Percentiles rank a stretch among this genome's conserved stretches.
phyloP scores from a whole-genome alignment of 345 rosid species.

The Moricandia arvensis region DNA sequence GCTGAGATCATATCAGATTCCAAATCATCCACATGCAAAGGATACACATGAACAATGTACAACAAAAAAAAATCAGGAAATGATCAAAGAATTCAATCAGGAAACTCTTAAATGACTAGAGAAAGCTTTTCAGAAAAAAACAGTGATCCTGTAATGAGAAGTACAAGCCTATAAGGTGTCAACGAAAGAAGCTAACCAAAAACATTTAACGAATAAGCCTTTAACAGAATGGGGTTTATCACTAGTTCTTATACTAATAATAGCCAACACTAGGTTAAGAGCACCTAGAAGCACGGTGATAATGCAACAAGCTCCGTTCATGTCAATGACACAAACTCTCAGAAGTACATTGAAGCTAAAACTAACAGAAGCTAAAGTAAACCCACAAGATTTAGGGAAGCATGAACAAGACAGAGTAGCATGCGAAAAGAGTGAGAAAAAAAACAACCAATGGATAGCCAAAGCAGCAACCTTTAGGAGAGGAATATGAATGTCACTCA shows the following conservation, averaged over 20 bases:
- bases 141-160: not conserved
- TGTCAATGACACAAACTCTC: slow-evolving; percentile 20
- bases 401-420: not conserved
- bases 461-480: slow-evolving; percentile 80
- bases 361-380: not conserved
- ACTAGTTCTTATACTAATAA: not conserved
- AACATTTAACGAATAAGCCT: not conserved
- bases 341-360: slow-evolving; percentile 1
- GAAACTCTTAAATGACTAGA: not conserved
- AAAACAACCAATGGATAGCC: slow-evolving; percentile 3
- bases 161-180: not conserved
- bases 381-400: not conserved
- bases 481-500: slow-evolving; percentile 92
- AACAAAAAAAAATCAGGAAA: not conserved
- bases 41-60: not conserved
- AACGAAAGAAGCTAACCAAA: not conserved
- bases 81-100: slow-evolving; percentile 1
- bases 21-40: slow-evolving; percentile 4
- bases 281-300: not conserved
- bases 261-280: not conserved
- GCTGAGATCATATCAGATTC: not conserved
- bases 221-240: not conserved
- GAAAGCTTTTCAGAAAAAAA: not conserved
- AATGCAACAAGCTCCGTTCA: slow-evolving; percentile 3
- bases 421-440: slow-evolving; percentile 1